phyloP scores from a whole-genome alignment of 306 rosid species.

The Pterocarpus macrocarpus region DNA sequence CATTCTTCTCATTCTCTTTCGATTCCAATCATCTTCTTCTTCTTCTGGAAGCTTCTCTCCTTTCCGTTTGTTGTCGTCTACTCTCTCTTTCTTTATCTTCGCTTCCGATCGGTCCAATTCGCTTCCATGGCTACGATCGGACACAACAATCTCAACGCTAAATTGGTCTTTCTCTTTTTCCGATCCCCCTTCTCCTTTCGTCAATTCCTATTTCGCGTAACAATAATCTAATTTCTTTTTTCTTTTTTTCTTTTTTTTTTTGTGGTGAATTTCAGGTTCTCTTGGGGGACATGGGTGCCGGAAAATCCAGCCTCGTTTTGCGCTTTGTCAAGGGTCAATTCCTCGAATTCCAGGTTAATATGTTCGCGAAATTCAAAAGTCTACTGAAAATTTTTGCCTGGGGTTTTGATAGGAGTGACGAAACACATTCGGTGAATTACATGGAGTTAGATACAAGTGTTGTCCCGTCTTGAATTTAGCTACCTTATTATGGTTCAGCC shows the following conservation, averaged over 20 bases:
- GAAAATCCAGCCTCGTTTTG: conserved; percentile 65
- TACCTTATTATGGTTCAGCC: neutral
- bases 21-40: neutral
- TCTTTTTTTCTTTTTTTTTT: neutral
- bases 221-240: neutral
- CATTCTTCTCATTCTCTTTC: neutral
- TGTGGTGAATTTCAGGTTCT: conserved; percentile 52
- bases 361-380: neutral
- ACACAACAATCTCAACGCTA: conserved; percentile 60
- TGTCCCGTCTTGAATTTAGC: neutral
- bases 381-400: neutral
- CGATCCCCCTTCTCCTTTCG: neutral
- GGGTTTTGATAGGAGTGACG: neutral
- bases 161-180: conserved; percentile 47
- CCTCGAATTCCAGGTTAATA: conserved; percentile 59
- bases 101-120: conserved; percentile 43
- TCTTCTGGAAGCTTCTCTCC: conserved; percentile 37
- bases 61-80: neutral
- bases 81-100: neutral
- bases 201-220: neutral
- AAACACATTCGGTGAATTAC: neutral
- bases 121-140: conserved; percentile 59
- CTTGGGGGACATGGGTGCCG: conserved; percentile 67
- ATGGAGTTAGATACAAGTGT: neutral
- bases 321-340: conserved; percentile 70